phyloP scores from a whole-genome alignment of 306 rosid genomes.

The Inga oerstediana region DNA sequence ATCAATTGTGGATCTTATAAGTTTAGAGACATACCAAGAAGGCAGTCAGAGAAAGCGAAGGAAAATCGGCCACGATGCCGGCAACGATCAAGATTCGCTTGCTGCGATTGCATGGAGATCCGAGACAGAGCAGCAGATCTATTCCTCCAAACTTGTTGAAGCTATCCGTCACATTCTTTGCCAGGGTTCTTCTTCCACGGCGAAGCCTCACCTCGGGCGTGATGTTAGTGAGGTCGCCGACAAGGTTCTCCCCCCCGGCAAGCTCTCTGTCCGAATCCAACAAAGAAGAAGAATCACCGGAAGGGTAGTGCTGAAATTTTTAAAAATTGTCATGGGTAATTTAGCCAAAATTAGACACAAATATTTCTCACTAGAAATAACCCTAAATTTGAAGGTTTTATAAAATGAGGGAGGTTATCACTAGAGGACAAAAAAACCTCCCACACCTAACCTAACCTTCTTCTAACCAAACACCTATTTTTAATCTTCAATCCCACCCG shows the following conservation, averaged over 20 bases:
- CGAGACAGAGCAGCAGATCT: slow-evolving; percentile 56
- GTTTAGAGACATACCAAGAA: background rate
- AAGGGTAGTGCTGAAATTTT: too few species aligned
- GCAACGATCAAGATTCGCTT: background rate
- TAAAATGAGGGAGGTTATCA: too few species aligned
- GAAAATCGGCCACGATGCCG: slow-evolving; percentile 1
- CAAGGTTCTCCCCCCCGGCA: slow-evolving; percentile 39
- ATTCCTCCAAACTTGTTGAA: slow-evolving; percentile 56
- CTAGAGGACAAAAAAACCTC: too few species aligned
- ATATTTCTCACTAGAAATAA: too few species aligned
- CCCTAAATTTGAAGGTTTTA: too few species aligned
- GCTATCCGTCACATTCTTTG: slow-evolving; percentile 52
- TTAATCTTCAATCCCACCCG: too few species aligned
- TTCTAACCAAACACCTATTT: too few species aligned
- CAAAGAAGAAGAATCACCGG: too few species aligned
- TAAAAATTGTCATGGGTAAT: too few species aligned
- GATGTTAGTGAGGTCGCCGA: slow-evolving; percentile 54
- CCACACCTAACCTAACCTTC: too few species aligned
- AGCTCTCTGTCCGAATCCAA: too few species aligned
- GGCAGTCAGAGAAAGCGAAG: slow-evolving; percentile 6
- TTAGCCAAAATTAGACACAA: too few species aligned
- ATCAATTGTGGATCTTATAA: background rate
- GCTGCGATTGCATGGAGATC: slow-evolving; percentile 57
- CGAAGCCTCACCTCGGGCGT: slow-evolving; percentile 1
- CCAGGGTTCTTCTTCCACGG: slow-evolving; percentile 17